Percentiles rank a stretch among this genome's conserved stretches.
Conservation (phyloP, 345 rosid species). For the Atalantia buxifolia region DNA sequence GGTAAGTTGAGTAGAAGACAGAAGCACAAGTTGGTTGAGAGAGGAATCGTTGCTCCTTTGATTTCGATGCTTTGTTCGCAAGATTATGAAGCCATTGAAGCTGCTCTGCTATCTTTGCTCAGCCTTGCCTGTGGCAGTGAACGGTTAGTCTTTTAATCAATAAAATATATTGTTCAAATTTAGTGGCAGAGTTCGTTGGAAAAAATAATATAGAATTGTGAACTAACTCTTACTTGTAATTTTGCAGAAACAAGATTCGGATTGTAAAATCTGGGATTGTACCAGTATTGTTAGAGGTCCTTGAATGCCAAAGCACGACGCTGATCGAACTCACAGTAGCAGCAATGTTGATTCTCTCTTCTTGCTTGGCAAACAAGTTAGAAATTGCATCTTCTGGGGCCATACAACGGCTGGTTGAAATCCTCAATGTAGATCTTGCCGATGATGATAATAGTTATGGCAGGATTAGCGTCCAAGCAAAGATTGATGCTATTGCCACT, state of each 20-base stretch:
- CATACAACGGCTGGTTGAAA: constrained; percentile 39
- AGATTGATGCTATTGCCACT: constrained; percentile 59
- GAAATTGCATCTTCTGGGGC: constrained; percentile 59
- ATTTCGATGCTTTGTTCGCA: constrained; percentile 66
- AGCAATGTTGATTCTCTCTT: constrained; percentile 65
- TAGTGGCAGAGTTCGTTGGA: too few relatives aligned
- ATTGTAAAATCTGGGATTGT: constrained; percentile 62
- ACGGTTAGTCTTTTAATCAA: constrained; percentile 37
- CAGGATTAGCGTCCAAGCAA: constrained; percentile 37
- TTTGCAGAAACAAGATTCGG: constrained; percentile 66
- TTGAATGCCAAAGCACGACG: constrained; percentile 36
- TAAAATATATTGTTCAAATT: not conserved
- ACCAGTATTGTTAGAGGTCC: constrained; percentile 56
- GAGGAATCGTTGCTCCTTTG: constrained; percentile 61
- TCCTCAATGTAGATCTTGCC: constrained; percentile 17
- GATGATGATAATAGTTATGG: not conserved
- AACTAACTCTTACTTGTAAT: not conserved
- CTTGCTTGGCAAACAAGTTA: constrained; percentile 61
- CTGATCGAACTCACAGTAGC: constrained; percentile 51
- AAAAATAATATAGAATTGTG: too few relatives aligned
- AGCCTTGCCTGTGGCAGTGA: constrained; percentile 89
- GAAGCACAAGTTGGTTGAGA: constrained; percentile 58
- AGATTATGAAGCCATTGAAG: constrained; percentile 59
- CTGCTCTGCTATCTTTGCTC: constrained; percentile 69
- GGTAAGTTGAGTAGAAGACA: constrained; percentile 49